Conservation (phyloP, 495 filamentous ascomycete species). For the Penicillium bialowiezense region DNA sequence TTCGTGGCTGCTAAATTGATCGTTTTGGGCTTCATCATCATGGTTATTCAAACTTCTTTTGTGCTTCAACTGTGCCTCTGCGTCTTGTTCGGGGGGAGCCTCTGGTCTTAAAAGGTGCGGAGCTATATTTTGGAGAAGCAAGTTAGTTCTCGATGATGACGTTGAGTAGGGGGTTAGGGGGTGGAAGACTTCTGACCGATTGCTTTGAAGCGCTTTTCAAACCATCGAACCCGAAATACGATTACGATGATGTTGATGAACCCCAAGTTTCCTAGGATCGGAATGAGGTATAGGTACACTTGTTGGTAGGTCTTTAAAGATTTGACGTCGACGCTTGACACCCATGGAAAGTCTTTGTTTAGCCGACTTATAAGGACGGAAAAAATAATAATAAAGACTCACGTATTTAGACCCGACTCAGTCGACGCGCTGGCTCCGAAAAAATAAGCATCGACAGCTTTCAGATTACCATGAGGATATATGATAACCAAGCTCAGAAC, state of each 20-base stretch:
- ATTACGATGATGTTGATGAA: conserved; percentile 39
- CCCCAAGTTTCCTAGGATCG: conserved; percentile 29
- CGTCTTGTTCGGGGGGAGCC: neutral
- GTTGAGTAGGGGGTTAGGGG: neutral
- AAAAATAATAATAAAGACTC: conserved; percentile 6
- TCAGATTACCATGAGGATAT: conserved; percentile 39
- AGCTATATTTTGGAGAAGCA: neutral
- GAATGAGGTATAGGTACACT: conserved; percentile 33
- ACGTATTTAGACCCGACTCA: conserved; percentile 43
- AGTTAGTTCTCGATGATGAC: neutral
- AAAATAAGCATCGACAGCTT: conserved; percentile 41
- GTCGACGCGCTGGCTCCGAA: conserved; percentile 43
- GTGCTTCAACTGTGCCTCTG: conserved; percentile 1
- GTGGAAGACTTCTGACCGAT: conserved; percentile 6
- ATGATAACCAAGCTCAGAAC: conserved; percentile 35
- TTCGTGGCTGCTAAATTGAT: neutral
- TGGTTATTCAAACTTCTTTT: neutral
- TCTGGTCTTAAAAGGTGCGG: conserved; percentile 1
- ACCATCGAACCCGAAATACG: conserved; percentile 33
- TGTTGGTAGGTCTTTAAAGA: conserved; percentile 39
- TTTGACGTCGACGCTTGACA: conserved; percentile 32
- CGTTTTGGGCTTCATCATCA: neutral
- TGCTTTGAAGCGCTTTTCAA: conserved; percentile 28
- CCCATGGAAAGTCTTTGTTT: neutral
- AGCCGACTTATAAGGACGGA: neutral